Evolutionary conservation across 441 rosid genomes (phyloP).

Genomic region (Croton setiger): DNA sequence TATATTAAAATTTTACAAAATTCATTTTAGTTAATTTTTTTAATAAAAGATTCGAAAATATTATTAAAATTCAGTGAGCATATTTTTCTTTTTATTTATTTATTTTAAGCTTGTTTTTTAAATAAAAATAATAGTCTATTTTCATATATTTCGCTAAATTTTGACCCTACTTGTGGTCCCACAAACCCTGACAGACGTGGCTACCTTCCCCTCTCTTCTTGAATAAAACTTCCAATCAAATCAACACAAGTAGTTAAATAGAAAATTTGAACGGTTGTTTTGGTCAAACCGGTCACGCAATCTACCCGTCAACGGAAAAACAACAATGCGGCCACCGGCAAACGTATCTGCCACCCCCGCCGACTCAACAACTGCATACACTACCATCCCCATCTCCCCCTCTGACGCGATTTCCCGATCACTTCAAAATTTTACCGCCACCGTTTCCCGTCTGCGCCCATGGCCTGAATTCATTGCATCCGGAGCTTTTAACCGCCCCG

Average conservation of each 20-base stretch:
- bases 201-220: too few relatives aligned
- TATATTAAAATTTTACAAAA: too few relatives aligned
- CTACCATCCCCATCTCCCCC: conserved; percentile 49
- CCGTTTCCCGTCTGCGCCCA: conserved; percentile 47
- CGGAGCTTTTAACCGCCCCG: conserved; percentile 29
- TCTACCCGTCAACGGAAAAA: not conserved
- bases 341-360: not conserved
- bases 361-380: conserved; percentile 33
- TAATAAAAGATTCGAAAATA: too few relatives aligned
- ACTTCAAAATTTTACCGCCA: conserved; percentile 37
- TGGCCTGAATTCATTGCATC: conserved; percentile 48
- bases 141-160: too few relatives aligned
- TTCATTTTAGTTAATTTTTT: too few relatives aligned
- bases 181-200: too few relatives aligned
- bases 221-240: too few relatives aligned
- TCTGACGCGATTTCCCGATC: conserved; percentile 45
- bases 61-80: too few relatives aligned
- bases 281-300: conserved; percentile 9
- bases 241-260: not conserved
- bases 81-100: too few relatives aligned
- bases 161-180: too few relatives aligned
- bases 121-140: too few relatives aligned
- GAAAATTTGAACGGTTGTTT: not conserved
- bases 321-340: conserved; percentile 22
- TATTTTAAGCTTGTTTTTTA: too few relatives aligned